Evolutionary conservation across 192 early-diverging fungal species (phyloP).

Genomic region (Helicostylum pulchrum): DNA sequence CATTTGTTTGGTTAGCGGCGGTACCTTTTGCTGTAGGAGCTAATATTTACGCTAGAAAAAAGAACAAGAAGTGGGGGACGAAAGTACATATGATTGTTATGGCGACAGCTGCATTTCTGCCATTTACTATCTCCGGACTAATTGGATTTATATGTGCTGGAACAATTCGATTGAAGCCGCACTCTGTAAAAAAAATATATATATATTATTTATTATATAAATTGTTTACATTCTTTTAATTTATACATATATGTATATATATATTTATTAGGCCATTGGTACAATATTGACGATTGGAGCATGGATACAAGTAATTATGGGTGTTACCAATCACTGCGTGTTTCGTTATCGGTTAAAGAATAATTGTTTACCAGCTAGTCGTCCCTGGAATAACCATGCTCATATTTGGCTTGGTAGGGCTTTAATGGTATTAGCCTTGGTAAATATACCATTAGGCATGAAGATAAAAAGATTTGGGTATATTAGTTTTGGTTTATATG

Average conservation of each 20-base stretch:
- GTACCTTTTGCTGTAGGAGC: constrained; percentile 15
- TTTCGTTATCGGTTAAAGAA: constrained; percentile 12
- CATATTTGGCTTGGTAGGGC: constrained; percentile 21
- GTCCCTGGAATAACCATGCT: constrained; percentile 18
- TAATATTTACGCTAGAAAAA: constrained; percentile 13
- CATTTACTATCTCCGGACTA: neutral
- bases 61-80: constrained; percentile 8
- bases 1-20: constrained; percentile 12
- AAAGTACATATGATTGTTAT: constrained; percentile 23
- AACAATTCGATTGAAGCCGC: constrained; percentile 5
- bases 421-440: constrained; percentile 1
- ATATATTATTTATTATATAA: neutral
- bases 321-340: constrained; percentile 9
- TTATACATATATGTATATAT: neutral
- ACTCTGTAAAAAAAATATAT: constrained; percentile 26
- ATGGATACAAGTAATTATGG: constrained; percentile 11
- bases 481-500: neutral
- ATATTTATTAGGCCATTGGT: constrained; percentile 14
- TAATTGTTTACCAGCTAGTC: neutral
- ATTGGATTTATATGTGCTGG: constrained; percentile 5
- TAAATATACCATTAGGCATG: constrained; percentile 22
- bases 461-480: constrained; percentile 8
- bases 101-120: constrained; percentile 7
- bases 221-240: neutral
- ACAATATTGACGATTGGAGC: constrained; percentile 8